Evolutionary conservation across 306 rosid species (phyloP), one percentile per base, ranked within the genome.

Genomic region (Gastrolobium villosum): DNA sequence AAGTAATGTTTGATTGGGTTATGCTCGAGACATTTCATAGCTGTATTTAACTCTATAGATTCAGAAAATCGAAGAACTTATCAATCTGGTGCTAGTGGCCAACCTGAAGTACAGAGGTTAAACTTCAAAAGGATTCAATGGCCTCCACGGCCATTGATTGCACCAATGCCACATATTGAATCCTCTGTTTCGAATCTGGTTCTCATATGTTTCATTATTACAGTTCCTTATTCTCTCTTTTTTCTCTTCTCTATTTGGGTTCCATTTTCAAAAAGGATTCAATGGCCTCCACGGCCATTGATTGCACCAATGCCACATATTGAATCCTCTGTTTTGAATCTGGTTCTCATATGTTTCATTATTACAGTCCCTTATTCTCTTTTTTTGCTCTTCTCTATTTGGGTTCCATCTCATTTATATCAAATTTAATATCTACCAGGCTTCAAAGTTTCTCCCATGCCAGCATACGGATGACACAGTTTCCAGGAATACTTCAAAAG

Each of bases 151-250:
- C 90, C 87, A 41, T 81, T 57, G 10, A 64, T 84, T 62, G 87
- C 64, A 34, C 87, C 88, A 8, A 78, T 86, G 32, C 89, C 93
- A 52, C 87, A 80, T 66, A 81, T 88, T 78, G 90, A 86, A 54
- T 90, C 93, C 20, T 87, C 89, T 79, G 92, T 87, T 83, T 88
- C 97, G 77, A 84, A 81, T 88, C 88, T 90, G 93, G 95, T 92
- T 75, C 69, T 79, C 74, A 72, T 52, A 41, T 40, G 37, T 70
- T 49, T 55, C 70, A 4, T 50, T 56, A 59, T 35, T 60, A 50
- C 49, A 30, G 39, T 65, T 83, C 34, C 75, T 79, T 65, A 11
- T 48, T 6, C 53, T 40, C 28, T 41, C 6, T 54, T 10, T 4
- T 55, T 64, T 6, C 26, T 30, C 26, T 72, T 31, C 48, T 66